A percentile compares a stretch with the other conserved stretches of the same genome.
Conservation (phyloP, 2,329 filamentous ascomycete genomes). For the Byssoonygena ceratinophila region DNA sequence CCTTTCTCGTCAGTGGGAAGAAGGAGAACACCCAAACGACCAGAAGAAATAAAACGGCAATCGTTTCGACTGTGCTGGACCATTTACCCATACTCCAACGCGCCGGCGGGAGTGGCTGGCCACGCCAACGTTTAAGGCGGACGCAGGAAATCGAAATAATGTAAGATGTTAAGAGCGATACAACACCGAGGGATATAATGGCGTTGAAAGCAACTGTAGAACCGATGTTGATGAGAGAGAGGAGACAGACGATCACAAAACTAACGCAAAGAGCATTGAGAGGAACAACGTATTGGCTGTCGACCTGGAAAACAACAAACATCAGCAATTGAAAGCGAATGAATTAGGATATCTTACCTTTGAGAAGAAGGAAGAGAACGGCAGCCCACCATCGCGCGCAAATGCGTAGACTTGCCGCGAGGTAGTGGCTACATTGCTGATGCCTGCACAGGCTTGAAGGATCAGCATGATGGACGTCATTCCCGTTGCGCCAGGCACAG, state of each 20-base stretch:
- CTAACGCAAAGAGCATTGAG: conserved; percentile 22
- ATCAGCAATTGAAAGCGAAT: not conserved
- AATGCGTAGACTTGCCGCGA: conserved; percentile 29
- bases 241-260: conserved; percentile 25
- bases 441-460: conserved; percentile 22
- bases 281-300: conserved; percentile 19
- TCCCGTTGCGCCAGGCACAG: conserved; percentile 25
- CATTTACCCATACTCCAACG: conserved; percentile 39
- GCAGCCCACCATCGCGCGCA: conserved; percentile 28
- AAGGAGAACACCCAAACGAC: conserved; percentile 16
- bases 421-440: conserved; percentile 27
- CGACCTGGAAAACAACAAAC: conserved; percentile 4
- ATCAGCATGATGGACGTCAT: conserved; percentile 28
- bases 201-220: conserved; percentile 35
- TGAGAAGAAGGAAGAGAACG: conserved; percentile 22
- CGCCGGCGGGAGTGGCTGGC: conserved; percentile 35
- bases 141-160: conserved; percentile 40
- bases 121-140: conserved; percentile 34
- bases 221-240: conserved; percentile 44
- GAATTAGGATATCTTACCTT: not conserved
- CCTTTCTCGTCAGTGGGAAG: conserved; percentile 12
- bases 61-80: conserved; percentile 19
- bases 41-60: conserved; percentile 13
- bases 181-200: conserved; percentile 32
- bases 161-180: conserved; percentile 33